Conservation (phyloP, 306 rosid genomes). For the Quillaja saponaria region DNA sequence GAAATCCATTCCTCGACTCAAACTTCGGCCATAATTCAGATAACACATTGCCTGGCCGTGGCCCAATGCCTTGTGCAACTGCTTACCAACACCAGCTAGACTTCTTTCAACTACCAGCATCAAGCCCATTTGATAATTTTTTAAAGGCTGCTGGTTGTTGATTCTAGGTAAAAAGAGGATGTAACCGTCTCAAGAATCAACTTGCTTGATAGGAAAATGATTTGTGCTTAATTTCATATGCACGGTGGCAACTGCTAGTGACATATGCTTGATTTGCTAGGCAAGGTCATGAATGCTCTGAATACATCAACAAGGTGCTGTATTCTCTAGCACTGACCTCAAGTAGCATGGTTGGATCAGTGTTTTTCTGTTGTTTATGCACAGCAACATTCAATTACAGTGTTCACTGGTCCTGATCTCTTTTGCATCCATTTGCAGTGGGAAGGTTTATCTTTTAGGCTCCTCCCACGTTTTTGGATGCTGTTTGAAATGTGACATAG, state of each 20-base stretch:
- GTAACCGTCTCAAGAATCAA: constrained; percentile 5
- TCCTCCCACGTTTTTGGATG: constrained; percentile 33
- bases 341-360: constrained; percentile 14
- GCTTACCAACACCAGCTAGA: constrained; percentile 54
- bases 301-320: constrained; percentile 29
- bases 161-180: constrained; percentile 27
- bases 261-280: constrained; percentile 1
- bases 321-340: constrained; percentile 24
- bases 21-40: constrained; percentile 29
- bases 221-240: background rate
- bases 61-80: constrained; percentile 58
- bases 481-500: constrained; percentile 32
- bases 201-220: constrained; percentile 8
- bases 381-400: constrained; percentile 18
- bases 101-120: constrained; percentile 66
- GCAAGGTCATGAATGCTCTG: constrained; percentile 24
- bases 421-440: constrained; percentile 31
- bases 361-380: constrained; percentile 8
- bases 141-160: constrained; percentile 82
- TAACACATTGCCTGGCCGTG: constrained; percentile 38
- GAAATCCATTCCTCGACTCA: constrained; percentile 66
- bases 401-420: constrained; percentile 17
- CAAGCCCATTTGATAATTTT: constrained; percentile 79
- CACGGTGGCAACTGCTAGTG: too few species aligned
- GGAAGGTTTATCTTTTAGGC: constrained; percentile 32